These are phyloP conservation scores for Crithidia fasciculata DNA, from an alignment of 208 protist species.

Conservation along the genomic window DNA sequence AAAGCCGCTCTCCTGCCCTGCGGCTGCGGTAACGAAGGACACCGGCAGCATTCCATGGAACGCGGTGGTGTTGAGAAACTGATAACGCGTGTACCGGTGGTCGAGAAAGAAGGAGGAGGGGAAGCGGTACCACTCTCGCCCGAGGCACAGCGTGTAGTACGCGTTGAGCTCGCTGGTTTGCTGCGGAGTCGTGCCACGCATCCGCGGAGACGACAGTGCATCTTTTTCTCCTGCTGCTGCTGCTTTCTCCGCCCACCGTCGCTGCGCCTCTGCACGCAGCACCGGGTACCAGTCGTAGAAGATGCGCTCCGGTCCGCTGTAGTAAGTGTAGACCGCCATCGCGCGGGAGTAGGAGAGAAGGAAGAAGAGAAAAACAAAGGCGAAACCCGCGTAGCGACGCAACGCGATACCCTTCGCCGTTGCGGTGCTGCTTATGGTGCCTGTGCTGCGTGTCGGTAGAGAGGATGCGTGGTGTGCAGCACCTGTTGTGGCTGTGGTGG, in stretches of 20 bases:
- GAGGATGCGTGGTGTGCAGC: background rate
- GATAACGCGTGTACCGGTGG: conserved; percentile 30
- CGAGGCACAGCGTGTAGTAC: conserved; percentile 85
- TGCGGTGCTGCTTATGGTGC: background rate
- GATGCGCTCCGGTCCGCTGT: conserved; percentile 74
- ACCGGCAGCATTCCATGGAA: conserved; percentile 53
- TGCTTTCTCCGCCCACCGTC: conserved; percentile 5
- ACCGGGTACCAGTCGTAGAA: conserved; percentile 66
- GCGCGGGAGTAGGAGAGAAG: conserved; percentile 69
- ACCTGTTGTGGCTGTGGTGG: background rate
- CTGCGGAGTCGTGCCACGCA: conserved; percentile 8
- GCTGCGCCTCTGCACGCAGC: conserved; percentile 37
- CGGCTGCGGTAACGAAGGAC: conserved; percentile 21
- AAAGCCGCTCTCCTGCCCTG: conserved; percentile 2
- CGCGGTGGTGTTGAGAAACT: conserved; percentile 44
- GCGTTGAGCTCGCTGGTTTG: conserved; percentile 15
- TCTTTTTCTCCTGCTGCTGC: background rate
- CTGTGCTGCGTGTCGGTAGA: background rate
- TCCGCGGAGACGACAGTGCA: background rate
- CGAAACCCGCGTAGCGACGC: conserved; percentile 15
- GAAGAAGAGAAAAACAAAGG: conserved; percentile 56
- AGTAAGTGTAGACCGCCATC: conserved; percentile 70
- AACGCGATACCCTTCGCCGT: background rate
- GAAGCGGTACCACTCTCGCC: conserved; percentile 95
- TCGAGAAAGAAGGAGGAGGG: conserved; percentile 94